phyloP scores from a whole-genome alignment of 129 eudicot species.

The Chrysanthemum lavandulifolium region DNA sequence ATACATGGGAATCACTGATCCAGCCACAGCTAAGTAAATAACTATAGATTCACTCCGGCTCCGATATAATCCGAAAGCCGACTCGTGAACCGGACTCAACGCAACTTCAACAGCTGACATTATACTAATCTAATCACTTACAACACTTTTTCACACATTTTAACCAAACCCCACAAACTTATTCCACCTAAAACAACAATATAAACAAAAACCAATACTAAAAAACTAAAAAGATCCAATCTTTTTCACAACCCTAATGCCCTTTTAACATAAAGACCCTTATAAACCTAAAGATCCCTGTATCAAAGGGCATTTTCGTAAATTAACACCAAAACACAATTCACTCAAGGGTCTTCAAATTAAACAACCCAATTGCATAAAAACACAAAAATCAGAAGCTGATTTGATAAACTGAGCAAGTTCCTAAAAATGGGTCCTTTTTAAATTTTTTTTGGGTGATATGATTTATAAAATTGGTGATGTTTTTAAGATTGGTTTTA shows the following conservation, averaged over 20 bases:
- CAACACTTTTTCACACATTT: slow-evolving; percentile 28
- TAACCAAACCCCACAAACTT: slow-evolving; percentile 1
- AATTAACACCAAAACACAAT: slow-evolving; percentile 17
- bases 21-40: slow-evolving; percentile 51
- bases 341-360: slow-evolving; percentile 7
- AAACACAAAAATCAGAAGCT: neutral
- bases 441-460: neutral
- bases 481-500: slow-evolving; percentile 17
- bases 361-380: neutral
- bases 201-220: neutral
- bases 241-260: slow-evolving; percentile 18
- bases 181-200: slow-evolving; percentile 13
- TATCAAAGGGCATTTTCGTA: slow-evolving; percentile 32
- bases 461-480: slow-evolving; percentile 15
- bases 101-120: slow-evolving; percentile 75
- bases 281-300: slow-evolving; percentile 10
- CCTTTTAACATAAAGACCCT: slow-evolving; percentile 30
- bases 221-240: neutral
- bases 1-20: slow-evolving; percentile 69
- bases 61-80: slow-evolving; percentile 32
- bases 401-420: too few relatives aligned
- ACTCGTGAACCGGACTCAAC: slow-evolving; percentile 44
- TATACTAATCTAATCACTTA: slow-evolving; percentile 25
- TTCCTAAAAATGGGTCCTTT: too few relatives aligned
- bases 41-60: slow-evolving; percentile 39